phyloP scores from a whole-genome alignment of 2,329 filamentous ascomycete species.

The Aspergillaceae sp. region DNA sequence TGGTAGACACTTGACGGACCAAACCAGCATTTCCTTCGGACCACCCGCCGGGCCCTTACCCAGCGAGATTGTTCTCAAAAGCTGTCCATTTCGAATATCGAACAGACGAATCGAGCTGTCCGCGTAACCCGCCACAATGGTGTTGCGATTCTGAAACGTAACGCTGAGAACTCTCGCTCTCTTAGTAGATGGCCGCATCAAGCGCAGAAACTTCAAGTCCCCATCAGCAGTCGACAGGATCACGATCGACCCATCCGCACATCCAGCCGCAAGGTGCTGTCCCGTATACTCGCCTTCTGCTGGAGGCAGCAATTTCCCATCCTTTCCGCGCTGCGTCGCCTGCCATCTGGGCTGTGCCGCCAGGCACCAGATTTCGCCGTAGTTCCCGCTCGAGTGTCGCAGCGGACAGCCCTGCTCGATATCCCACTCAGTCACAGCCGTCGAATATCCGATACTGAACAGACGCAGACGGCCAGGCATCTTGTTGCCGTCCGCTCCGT shows the following conservation, averaged over 20 bases:
- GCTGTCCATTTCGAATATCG: constrained; percentile 68
- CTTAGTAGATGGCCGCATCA: constrained; percentile 70
- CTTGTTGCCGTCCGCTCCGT: constrained; percentile 45
- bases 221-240: constrained; percentile 79
- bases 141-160: constrained; percentile 74
- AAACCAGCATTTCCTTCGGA: constrained; percentile 78
- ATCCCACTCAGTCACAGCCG: constrained; percentile 91
- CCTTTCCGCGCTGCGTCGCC: constrained; percentile 26
- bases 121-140: constrained; percentile 84
- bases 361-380: constrained; percentile 95
- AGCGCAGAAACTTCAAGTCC: constrained; percentile 69
- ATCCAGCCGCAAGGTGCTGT: constrained; percentile 73
- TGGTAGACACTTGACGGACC: constrained; percentile 81
- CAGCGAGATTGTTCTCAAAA: constrained; percentile 74
- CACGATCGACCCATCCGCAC: constrained; percentile 81
- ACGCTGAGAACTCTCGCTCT: constrained; percentile 86
- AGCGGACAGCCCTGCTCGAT: constrained; percentile 67
- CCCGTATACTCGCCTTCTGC: constrained; percentile 34
- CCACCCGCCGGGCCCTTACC: constrained; percentile 69
- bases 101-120: constrained; percentile 91
- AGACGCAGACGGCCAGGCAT: constrained; percentile 67
- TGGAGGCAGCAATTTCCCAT: constrained; percentile 26
- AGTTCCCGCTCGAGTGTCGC: constrained; percentile 79
- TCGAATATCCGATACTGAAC: constrained; percentile 94
- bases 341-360: constrained; percentile 66